Conservation (phyloP, 768 basidiomycete species). For the Piloderma croceum region DNA sequence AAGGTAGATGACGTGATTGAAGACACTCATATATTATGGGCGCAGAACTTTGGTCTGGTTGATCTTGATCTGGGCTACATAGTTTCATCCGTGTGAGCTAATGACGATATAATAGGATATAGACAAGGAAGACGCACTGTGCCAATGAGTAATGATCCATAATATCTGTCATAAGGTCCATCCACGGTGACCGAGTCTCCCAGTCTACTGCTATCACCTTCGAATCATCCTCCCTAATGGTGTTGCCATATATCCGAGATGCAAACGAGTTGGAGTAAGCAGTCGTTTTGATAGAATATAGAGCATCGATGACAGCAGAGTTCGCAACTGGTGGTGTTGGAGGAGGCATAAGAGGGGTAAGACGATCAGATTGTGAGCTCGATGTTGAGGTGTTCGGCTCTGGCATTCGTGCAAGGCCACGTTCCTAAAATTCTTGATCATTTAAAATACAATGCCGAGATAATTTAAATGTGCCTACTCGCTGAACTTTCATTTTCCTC, state of each 20-base stretch:
- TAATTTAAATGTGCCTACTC: slow-evolving; percentile 22
- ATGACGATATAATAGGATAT: not conserved
- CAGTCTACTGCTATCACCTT: slow-evolving; percentile 60
- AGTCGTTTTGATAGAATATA: slow-evolving; percentile 55
- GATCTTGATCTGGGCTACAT: slow-evolving; percentile 51
- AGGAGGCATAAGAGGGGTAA: slow-evolving; percentile 33
- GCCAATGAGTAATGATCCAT: slow-evolving; percentile 55
- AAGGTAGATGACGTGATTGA: slow-evolving; percentile 51
- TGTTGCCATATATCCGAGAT: slow-evolving; percentile 51
- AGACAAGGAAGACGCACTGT: slow-evolving; percentile 40
- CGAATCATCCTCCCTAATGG: slow-evolving; percentile 22
- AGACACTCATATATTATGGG: slow-evolving; percentile 65
- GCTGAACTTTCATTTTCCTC: slow-evolving; percentile 43
- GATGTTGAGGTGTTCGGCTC: slow-evolving; percentile 17
- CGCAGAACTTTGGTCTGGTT: slow-evolving; percentile 33
- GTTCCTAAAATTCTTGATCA: slow-evolving; percentile 25
- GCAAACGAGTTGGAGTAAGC: slow-evolving; percentile 62
- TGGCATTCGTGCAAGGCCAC: slow-evolving; percentile 18
- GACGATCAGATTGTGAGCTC: slow-evolving; percentile 16
- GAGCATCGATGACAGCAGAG: slow-evolving; percentile 39
- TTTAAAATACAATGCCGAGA: not conserved
- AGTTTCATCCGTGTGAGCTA: not conserved
- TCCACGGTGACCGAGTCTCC: slow-evolving; percentile 70
- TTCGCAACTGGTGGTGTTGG: slow-evolving; percentile 19
- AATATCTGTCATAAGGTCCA: slow-evolving; percentile 68